Base-by-base conservation (phyloP, 257 asterid genomes). In the Thymus mandschuricus region DNA sequence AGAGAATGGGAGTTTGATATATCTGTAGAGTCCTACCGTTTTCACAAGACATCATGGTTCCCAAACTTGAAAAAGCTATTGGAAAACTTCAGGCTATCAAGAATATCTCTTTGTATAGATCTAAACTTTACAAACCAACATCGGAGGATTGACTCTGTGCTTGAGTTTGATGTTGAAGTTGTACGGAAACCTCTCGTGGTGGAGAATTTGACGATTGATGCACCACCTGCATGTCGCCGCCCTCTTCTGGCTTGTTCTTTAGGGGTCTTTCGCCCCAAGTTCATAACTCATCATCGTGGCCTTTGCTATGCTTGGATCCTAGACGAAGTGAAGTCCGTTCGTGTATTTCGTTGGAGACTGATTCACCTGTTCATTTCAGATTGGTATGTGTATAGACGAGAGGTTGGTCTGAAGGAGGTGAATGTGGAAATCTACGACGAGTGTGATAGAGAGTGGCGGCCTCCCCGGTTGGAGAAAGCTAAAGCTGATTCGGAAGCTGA, bases 1-100 rank as follows among this genome's bases (percentile, higher is more conserved):
- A 38, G 54, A 45, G 66, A 65, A 54, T 70, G 77, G 75, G 57
- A 58, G 50, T 65, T 62, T 51, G 57, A 70, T 21, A 10, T 78
- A 55, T 33, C 50, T 5, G 0, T 72, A 0, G 3, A 3, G n/a
- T 1, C 27, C 7, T 0, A n/a, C 10, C 0, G 49, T 8, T 44
- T 44, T 44, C 49, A 7, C 12, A 11, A 11, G 6, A 13, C 21
- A 1, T 48, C 52, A 10, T 75, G 77, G 80, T 79, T 75, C 61
- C n/a, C 30, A 12, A 13, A 43, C 28, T 33, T 75, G 56, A 68
- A 41, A 31, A 51, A 10, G 6, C 31, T 75, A 0, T 57, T 75
- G 30, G 30, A 33, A 1, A 9, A 6, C 12, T 54, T 79, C 64
- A 52, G 54, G 3, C 35, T 1, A 27, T 72, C 68, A 15, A 72